phyloP scores from a whole-genome alignment of 1,139 yeast genomes.

The Groenewaldozyma sp. region DNA sequence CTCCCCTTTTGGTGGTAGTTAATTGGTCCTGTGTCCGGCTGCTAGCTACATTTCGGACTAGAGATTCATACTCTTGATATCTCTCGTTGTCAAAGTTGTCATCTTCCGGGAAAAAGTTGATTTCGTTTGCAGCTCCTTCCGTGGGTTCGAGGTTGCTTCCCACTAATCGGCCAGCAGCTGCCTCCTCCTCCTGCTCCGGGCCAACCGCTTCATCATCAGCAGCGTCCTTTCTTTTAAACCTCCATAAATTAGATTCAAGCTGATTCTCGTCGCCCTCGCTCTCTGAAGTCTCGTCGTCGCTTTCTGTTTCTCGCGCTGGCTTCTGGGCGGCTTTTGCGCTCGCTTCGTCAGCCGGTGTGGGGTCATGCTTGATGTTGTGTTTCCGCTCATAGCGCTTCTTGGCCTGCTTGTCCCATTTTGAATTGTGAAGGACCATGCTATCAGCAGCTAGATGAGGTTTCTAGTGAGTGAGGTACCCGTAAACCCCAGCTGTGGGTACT shows the following conservation, averaged over 20 bases:
- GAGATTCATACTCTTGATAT: slow-evolving; percentile 6
- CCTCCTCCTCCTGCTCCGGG: too few relatives aligned
- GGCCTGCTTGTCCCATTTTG: slow-evolving; percentile 24
- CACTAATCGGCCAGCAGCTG: too few relatives aligned
- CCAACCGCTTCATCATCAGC: slow-evolving; percentile 2
- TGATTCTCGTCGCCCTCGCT: background rate
- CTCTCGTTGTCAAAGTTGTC: slow-evolving; percentile 7
- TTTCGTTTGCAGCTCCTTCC: background rate
- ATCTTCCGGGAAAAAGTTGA: slow-evolving; percentile 11
- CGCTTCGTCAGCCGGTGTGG: too few relatives aligned
- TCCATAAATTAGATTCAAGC: slow-evolving; percentile 6
- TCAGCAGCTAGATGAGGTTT: too few relatives aligned
- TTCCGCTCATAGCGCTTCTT: slow-evolving; percentile 18
- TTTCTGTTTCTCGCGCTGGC: background rate
- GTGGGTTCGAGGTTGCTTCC: slow-evolving; percentile 1
- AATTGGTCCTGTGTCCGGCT: slow-evolving; percentile 1
- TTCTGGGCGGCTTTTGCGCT: too few relatives aligned
- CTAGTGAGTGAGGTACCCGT: too few relatives aligned
- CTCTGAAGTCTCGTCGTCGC: slow-evolving; percentile 2
- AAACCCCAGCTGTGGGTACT: too few relatives aligned
- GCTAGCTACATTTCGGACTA: slow-evolving; percentile 2
- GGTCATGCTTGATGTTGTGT: slow-evolving; percentile 15
- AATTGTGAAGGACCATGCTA: slow-evolving; percentile 24
- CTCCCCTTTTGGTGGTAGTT: slow-evolving; percentile 1
- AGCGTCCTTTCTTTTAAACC: slow-evolving; percentile 1